These are phyloP conservation scores for Thelonectria olida DNA, from an alignment of 2,329 filamentous ascomycete genomes.

Conservation along the genomic window DNA sequence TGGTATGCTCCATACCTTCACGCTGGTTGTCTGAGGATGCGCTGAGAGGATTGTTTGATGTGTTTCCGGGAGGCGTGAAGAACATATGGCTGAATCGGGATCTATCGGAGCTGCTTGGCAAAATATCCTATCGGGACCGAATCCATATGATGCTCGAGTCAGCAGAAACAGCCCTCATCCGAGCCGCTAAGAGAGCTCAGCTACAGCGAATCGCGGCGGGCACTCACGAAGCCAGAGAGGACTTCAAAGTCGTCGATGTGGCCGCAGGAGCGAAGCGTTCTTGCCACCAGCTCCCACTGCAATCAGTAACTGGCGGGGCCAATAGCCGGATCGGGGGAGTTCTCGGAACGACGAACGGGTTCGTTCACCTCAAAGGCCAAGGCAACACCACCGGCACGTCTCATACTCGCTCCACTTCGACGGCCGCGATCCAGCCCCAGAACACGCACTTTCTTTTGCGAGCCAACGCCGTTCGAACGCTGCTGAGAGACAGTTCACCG, in stretches of 20 bases:
- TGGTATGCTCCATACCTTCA: constrained; percentile 88
- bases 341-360: neutral
- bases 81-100: constrained; percentile 98
- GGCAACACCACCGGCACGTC: neutral
- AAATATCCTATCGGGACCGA: constrained; percentile 78
- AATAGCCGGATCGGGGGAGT: neutral
- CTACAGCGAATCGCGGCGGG: constrained; percentile 42
- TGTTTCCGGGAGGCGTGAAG: constrained; percentile 92
- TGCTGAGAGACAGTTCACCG: constrained; percentile 58
- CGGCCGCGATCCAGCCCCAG: neutral
- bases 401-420: neutral
- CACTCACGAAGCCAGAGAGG: too few species aligned
- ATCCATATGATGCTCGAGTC: constrained; percentile 78
- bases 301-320: neutral
- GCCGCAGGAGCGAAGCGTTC: neutral
- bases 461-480: constrained; percentile 63
- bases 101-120: constrained; percentile 82
- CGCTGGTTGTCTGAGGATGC: constrained; percentile 91
- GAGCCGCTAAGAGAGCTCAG: constrained; percentile 80
- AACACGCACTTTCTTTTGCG: neutral
- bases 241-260: too few species aligned
- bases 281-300: neutral
- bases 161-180: constrained; percentile 87
- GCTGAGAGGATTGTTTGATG: constrained; percentile 86
- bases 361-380: neutral